phyloP scores from a whole-genome alignment of 2,329 filamentous ascomycete genomes.

The Cordyceps tenuipes region DNA sequence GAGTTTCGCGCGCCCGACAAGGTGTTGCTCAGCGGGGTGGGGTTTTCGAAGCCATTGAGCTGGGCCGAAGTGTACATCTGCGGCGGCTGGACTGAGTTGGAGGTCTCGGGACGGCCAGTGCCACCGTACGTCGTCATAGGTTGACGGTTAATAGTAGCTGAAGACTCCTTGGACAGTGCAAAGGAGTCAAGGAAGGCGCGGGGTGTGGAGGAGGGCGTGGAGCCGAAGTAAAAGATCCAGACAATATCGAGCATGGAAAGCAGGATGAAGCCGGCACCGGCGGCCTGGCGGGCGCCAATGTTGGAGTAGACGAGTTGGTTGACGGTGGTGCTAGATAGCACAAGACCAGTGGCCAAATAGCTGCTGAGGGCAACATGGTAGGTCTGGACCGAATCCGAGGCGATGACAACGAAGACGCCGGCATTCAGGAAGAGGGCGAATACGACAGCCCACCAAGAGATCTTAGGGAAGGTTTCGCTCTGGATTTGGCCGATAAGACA shows the following conservation, averaged over 20 bases:
- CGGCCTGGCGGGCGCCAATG: conserved; percentile 69
- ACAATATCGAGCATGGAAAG: conserved; percentile 87
- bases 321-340: conserved; percentile 77
- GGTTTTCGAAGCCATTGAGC: conserved; percentile 92
- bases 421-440: conserved; percentile 79
- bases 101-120: conserved; percentile 71
- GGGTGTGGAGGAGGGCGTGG: conserved; percentile 74
- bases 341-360: conserved; percentile 74
- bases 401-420: conserved; percentile 74
- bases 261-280: conserved; percentile 86
- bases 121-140: conserved; percentile 68
- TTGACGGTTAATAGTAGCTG: conserved; percentile 48
- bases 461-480: conserved; percentile 59
- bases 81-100: conserved; percentile 66
- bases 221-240: conserved; percentile 99
- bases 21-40: conserved; percentile 70
- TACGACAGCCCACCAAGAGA: conserved; percentile 84
- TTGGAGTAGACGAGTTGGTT: conserved; percentile 77
- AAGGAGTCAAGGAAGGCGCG: conserved; percentile 94
- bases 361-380: conserved; percentile 90
- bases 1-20: conserved; percentile 37
- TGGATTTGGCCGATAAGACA: conserved; percentile 65
- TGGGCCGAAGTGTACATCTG: conserved; percentile 98
- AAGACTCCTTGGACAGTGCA: conserved; percentile 79
- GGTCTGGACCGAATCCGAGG: conserved; percentile 72